A percentile compares a stretch with the other conserved stretches of the same genome.
These are phyloP conservation scores for Geranomyces michiganensis DNA, from an alignment of 192 early-diverging fungal genomes.

Conservation along the genomic window DNA sequence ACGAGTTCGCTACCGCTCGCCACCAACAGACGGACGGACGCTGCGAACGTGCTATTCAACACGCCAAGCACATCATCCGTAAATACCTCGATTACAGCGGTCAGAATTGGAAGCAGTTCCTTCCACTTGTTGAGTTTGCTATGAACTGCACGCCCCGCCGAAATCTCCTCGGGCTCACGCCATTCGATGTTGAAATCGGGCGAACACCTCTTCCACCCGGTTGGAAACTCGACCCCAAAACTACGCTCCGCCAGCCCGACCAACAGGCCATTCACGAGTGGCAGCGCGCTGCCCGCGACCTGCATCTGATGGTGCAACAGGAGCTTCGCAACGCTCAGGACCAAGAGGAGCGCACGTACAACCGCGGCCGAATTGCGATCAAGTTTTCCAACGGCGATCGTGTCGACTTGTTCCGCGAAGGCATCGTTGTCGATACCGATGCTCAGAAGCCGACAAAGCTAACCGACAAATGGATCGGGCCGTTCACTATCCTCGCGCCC, in stretches of 20 bases:
- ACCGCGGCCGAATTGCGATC: neutral
- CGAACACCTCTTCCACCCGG: constrained; percentile 4
- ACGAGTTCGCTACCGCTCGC: constrained; percentile 19
- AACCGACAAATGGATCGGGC: constrained; percentile 11
- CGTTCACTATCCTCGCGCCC: constrained; percentile 6
- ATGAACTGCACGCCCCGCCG: constrained; percentile 6
- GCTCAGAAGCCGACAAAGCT: neutral
- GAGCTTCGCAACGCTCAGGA: constrained; percentile 14
- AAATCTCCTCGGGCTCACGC: neutral
- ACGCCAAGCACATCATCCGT: constrained; percentile 1
- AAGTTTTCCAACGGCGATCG: neutral
- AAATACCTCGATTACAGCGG: constrained; percentile 19
- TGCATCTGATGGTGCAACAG: constrained; percentile 16
- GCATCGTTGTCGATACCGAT: neutral
- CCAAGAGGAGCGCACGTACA: neutral
- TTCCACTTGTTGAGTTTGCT: constrained; percentile 12
- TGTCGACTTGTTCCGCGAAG: constrained; percentile 1
- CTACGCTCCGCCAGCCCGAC: neutral
- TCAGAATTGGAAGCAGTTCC: constrained; percentile 5
- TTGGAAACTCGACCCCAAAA: neutral
- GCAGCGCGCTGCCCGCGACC: neutral
- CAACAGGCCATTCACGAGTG: neutral
- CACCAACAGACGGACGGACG: constrained; percentile 17
- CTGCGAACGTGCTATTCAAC: neutral
- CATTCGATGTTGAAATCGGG: constrained; percentile 10